Conservation (phyloP, 305 asterid genomes). For the Fraxinus ornus region DNA sequence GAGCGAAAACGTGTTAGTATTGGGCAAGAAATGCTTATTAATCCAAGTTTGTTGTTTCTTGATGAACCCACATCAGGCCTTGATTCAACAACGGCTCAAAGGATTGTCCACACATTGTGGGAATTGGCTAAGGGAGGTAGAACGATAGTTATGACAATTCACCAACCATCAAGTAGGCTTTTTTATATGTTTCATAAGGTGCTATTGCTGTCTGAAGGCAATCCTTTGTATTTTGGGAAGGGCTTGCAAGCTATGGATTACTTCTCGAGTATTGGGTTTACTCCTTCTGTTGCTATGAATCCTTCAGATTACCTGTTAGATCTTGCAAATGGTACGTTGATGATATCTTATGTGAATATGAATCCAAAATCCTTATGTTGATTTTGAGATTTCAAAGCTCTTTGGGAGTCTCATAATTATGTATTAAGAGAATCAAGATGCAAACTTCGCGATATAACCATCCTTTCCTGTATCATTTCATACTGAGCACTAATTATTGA, state of each 20-base stretch:
- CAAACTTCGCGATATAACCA: too few relatives aligned
- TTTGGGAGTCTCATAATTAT: background rate
- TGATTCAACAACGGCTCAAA: conserved; percentile 63
- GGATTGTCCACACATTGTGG: conserved; percentile 47
- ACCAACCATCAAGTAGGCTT: conserved; percentile 62
- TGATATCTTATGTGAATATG: background rate
- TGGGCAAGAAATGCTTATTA: conserved; percentile 62
- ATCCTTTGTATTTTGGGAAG: conserved; percentile 48
- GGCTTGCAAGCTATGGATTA: conserved; percentile 41
- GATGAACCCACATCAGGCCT: conserved; percentile 72
- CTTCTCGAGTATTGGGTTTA: conserved; percentile 40
- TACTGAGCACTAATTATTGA: background rate
- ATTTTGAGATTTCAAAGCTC: background rate
- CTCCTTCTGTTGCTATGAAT: conserved; percentile 46
- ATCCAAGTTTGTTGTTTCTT: conserved; percentile 52
- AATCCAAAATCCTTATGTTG: background rate
- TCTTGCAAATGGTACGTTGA: conserved; percentile 50
- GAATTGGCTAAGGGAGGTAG: conserved; percentile 52
- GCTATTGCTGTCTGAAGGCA: conserved; percentile 53
- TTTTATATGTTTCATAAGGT: conserved; percentile 60
- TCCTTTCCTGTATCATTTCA: background rate
- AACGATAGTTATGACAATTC: conserved; percentile 58
- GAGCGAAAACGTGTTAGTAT: conserved; percentile 65
- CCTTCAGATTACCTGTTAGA: conserved; percentile 65
- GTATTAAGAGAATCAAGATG: too few relatives aligned